phyloP scores from a whole-genome alignment of 495 filamentous ascomycete species.

The Tuber melanosporum region DNA sequence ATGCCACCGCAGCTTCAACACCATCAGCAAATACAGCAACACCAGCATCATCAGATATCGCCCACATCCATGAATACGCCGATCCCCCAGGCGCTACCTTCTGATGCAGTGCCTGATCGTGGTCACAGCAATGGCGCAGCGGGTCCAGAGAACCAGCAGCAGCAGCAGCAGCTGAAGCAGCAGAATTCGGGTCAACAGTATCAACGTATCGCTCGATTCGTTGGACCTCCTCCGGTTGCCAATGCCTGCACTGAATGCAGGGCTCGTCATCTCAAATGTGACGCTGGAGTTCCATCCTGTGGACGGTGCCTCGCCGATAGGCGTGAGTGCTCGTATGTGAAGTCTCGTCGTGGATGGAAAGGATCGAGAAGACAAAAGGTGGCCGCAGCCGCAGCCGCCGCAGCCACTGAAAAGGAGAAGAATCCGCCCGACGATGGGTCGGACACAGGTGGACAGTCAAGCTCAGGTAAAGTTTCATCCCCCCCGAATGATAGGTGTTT shows the following conservation, averaged over 20 bases:
- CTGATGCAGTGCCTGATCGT: conserved; percentile 4
- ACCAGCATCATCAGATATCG: conserved; percentile 20
- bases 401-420: conserved; percentile 19
- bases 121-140: conserved; percentile 2
- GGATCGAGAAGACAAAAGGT: conserved; percentile 44
- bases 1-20: conserved; percentile 23
- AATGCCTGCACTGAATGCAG: conserved; percentile 55
- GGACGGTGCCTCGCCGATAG: conserved; percentile 46
- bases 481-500: not conserved
- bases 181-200: conserved; percentile 33
- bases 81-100: conserved; percentile 19
- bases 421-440: conserved; percentile 12
- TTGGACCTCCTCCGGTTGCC: conserved; percentile 43
- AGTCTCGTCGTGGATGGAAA: conserved; percentile 51
- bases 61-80: conserved; percentile 20
- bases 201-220: conserved; percentile 37
- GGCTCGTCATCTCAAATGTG: conserved; percentile 54
- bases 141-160: conserved; percentile 11
- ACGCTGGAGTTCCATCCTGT: conserved; percentile 48
- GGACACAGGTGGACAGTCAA: conserved; percentile 10
- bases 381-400: conserved; percentile 40
- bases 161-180: conserved; percentile 17
- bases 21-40: conserved; percentile 18
- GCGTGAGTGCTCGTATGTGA: conserved; percentile 48
- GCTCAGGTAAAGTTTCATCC: conserved; percentile 22